Evolutionary conservation across 305 asterid species (phyloP).

Genomic region (Withania somnifera): DNA sequence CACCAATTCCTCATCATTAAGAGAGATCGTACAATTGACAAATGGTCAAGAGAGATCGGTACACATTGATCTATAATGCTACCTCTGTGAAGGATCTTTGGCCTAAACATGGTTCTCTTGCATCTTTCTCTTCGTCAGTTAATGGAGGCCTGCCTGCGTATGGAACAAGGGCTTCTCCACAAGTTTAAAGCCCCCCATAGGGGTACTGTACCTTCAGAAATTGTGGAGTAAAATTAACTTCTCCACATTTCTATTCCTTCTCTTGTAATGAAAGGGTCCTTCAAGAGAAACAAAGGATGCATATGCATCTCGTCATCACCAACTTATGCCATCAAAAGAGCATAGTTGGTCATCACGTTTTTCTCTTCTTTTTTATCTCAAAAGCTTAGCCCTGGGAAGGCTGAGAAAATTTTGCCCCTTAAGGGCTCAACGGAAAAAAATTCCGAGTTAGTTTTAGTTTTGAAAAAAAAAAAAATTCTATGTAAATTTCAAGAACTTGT

Average conservation of each 20-base stretch:
- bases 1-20: conserved; percentile 69
- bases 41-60: conserved; percentile 23
- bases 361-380: background rate
- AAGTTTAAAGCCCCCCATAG: conserved; percentile 35
- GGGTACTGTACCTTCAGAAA: conserved; percentile 34
- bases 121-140: conserved; percentile 18
- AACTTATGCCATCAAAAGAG: conserved; percentile 19
- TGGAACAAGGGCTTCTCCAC: conserved; percentile 5
- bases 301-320: conserved; percentile 42
- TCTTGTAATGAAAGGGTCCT: conserved; percentile 77
- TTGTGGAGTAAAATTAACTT: conserved; percentile 15
- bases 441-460: conserved; percentile 22
- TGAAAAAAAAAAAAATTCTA: conserved; percentile 18
- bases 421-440: conserved; percentile 10
- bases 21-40: conserved; percentile 9
- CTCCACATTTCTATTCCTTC: conserved; percentile 15
- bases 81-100: conserved; percentile 38
- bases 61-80: conserved; percentile 15
- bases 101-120: conserved; percentile 93
- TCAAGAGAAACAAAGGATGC: conserved; percentile 45
- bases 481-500: conserved; percentile 13
- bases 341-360: conserved; percentile 17
- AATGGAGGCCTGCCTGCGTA: conserved; percentile 24
- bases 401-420: conserved; percentile 23
- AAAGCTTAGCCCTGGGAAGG: conserved; percentile 49